These are phyloP conservation scores for Trebouxia sp. DNA, from an alignment of 139 green algal species.

Conservation along the genomic window DNA sequence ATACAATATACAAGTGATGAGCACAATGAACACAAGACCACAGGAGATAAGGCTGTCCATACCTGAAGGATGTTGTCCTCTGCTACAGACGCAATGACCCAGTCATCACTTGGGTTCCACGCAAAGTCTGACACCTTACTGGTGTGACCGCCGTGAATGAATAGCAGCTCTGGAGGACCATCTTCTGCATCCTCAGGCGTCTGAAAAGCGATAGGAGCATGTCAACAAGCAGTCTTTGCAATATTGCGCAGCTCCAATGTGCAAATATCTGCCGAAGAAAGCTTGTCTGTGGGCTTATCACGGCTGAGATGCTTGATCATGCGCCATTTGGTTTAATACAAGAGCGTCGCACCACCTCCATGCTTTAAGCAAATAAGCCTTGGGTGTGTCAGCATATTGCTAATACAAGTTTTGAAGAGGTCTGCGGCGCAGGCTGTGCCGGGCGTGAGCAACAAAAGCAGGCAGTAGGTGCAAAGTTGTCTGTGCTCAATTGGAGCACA, in stretches of 20 bases:
- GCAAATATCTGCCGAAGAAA: neutral
- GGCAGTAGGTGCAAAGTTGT: too few relatives aligned
- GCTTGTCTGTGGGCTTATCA: too few relatives aligned
- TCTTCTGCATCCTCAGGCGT: constrained; percentile 94
- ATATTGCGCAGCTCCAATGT: neutral
- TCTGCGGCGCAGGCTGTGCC: too few relatives aligned
- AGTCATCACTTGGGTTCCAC: constrained; percentile 93
- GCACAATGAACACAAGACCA: neutral
- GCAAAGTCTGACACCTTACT: constrained; percentile 94
- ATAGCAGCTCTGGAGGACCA: constrained; percentile 93
- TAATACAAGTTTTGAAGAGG: too few relatives aligned
- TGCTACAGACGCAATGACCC: constrained; percentile 93
- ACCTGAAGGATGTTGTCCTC: constrained; percentile 99
- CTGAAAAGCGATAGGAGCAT: constrained; percentile 56
- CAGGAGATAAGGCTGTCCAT: neutral
- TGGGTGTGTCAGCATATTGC: too few relatives aligned
- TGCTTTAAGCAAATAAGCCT: too few relatives aligned
- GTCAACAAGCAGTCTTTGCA: too few relatives aligned
- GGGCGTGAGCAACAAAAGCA: too few relatives aligned
- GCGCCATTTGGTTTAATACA: too few relatives aligned
- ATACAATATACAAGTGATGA: neutral
- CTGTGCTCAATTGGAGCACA: neutral
- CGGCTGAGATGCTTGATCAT: too few relatives aligned
- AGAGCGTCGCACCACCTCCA: too few relatives aligned
- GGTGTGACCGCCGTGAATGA: constrained; percentile 95